Base-by-base conservation (phyloP, 371 early-diverging fungal genomes). In the Zychaea mexicana region DNA sequence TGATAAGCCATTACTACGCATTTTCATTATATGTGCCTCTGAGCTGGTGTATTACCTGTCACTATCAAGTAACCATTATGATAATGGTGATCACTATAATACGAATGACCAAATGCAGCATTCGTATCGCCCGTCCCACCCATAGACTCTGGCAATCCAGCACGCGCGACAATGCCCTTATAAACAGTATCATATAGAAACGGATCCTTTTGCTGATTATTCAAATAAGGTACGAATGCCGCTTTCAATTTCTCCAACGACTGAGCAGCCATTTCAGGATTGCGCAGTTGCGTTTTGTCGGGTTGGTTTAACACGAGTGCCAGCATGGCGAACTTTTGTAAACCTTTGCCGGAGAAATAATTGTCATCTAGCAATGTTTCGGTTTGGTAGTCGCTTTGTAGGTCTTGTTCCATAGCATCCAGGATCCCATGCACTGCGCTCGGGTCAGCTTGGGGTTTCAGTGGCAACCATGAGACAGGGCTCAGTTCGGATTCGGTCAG, bases 51-150 rank as follows among this genome's bases (percentile, higher is more conserved):
- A n/a, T 60, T 76, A 81, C 81, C 81, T 66, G 82, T 77, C 0
- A 81, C 82, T 21, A 78, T 56, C 9, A 81, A 45, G 28, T 93
- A 92, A 0, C 93, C 93, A 56, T 92, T 90, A 66, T 93, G 93
- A 79, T 88, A 92, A 68, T 93, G 92, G 67, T 92, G 93, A 65
- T 93, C 93, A 66, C 76, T 87, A 58, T 82, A 82, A 39, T 79
- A 82, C 7, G 78, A 61, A 60, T 82, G 83, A 0, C 83, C 83
- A 70, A 82, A 82, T 5, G 56, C 79, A 9, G 79, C 78, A 53
- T 72, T 54, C 0, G 57, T 45, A 61, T 82, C 62, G 19, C 75
- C 83, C 12, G 70, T 76, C 15, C 83, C 83, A 31, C 83, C 83
- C 68, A 77, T 65, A 0, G 47, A 54, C 24, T 13, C 19, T 12